Evolutionary conservation across 495 filamentous ascomycete species (phyloP), one percentile per base, ranked within the genome.

Genomic region (Terfezia claveryi): DNA sequence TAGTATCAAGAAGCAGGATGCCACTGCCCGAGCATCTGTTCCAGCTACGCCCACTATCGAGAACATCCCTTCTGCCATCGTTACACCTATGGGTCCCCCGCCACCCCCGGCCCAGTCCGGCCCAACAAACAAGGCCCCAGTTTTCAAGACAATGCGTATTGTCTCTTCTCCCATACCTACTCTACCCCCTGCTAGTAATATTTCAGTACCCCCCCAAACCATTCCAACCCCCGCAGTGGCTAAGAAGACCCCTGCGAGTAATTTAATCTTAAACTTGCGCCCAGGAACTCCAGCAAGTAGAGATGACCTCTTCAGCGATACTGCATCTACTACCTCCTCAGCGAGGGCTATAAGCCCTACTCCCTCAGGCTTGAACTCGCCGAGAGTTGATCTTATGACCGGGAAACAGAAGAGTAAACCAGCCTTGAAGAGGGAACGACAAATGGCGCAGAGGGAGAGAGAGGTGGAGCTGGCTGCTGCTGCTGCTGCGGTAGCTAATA

Each of bases 391-490:
- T 46, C 14, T 8, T 46, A 14, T 46, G 41, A 46, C 12, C 8
- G 8, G 17, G 17, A 68, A 74, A n/a, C 12, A 4, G 14, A 84
- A 85, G 61, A 87, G 86, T 14, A 98, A 96, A 72, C 89, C 80
- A 59, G 85, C 92, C 62, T 73, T 80, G 58, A 92, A 89, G 67
- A 95, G 93, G 66, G 84, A 93, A 60, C 73, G 87, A 50, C 81
- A 84, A 64, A 80, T 83, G 61, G 74, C 71, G 37, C 73, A 78
- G 59, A 75, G 76, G 52, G 67, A 70, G 16, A 83, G 84, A 57
- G 76, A 79, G 55, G 72, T 73, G 20, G 68, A 71, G 12, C 61
- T 68, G 49, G 71, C 80, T 56, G 62, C 68, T 10, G 73, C n/a
- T 12, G 62, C 68, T 11, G 73, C n/a, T n/a, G 50, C 50, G 23